Base-by-base conservation (phyloP, 148 eudicot genomes). In the Silene latifolia region DNA sequence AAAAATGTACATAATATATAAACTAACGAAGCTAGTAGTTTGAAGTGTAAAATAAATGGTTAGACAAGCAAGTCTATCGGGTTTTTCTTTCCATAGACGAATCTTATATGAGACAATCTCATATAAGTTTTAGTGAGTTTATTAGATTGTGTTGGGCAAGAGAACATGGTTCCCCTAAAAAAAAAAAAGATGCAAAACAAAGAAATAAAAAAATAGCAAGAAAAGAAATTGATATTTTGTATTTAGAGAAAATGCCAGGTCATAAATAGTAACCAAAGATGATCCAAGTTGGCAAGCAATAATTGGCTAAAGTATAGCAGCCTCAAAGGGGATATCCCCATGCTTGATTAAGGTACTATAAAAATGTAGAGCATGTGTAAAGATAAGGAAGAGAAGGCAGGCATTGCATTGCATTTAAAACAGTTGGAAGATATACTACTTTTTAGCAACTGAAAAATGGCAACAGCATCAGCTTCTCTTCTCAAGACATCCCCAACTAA, bases 401-500 rank as follows among this genome's bases (percentile, higher is more conserved):
- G 9, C 24, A 67, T 67, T 67, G 54, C 56, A 51, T 51, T 51
- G 35, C 35, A 32, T 12, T 15, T 1, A 48, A 51, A 13, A 51
- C 56, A 51, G 17, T 51, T 48, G 54, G 13, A 12, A 10, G 54
- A 48, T 67, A 42, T 7, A n/a, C 7, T 7, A n/a, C 7, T 42
- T 18, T 1, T 7, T 20, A 67, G 7, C 60, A 72, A 39, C 12
- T 20, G 12, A 69, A 69, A 63, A 85, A 90, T 90, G 98, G 96
- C 93, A 54, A 23, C 80, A 62, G 44, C 71, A 63, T 83, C 90
- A 27, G 89, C 92, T 74, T 85, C 90, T 77, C 87, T 91, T 65
- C 88, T 89, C 77, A 88, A 88, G 84, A 81, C 92, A 21, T 81
- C 93, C 61, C 81, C 70, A 7, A 83, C 80, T 70, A 70, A 70